Conservation (phyloP, 257 asterid genomes). For the Mitragyna speciosa region DNA sequence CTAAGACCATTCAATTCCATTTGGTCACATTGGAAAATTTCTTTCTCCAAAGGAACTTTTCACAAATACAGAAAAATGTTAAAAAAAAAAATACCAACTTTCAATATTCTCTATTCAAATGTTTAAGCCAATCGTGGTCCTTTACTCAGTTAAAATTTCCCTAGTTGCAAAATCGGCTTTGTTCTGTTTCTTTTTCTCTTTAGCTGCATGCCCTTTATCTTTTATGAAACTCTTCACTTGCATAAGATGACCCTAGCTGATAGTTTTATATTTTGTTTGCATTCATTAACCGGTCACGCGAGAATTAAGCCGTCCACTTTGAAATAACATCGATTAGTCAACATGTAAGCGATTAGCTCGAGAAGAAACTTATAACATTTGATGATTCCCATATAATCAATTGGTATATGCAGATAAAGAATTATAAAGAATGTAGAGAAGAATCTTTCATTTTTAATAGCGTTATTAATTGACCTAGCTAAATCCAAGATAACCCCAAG, state of each 20-base stretch:
- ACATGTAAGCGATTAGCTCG: constrained; percentile 45
- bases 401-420: constrained; percentile 2
- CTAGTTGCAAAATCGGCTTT: background rate
- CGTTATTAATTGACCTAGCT: constrained; percentile 16
- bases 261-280: background rate
- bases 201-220: background rate
- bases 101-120: background rate
- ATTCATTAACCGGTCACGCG: background rate
- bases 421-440: constrained; percentile 18
- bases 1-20: constrained; percentile 11
- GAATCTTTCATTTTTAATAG: constrained; percentile 27
- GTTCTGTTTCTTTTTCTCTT: background rate
- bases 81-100: background rate
- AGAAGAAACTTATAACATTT: constrained; percentile 31
- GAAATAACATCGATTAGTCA: constrained; percentile 36
- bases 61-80: background rate
- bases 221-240: too few species aligned
- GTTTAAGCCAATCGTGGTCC: background rate
- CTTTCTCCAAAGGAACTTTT: background rate
- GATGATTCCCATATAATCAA: constrained; percentile 19
- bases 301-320: background rate
- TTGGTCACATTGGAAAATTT: background rate
- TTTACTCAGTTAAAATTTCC: background rate
- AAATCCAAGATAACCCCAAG: constrained; percentile 6
- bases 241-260: background rate